Percentiles rank a stretch among this genome's conserved stretches.
These are phyloP conservation scores for Curvularia eragrostidis DNA, from an alignment of 2,329 filamentous ascomycete species.

Conservation along the genomic window DNA sequence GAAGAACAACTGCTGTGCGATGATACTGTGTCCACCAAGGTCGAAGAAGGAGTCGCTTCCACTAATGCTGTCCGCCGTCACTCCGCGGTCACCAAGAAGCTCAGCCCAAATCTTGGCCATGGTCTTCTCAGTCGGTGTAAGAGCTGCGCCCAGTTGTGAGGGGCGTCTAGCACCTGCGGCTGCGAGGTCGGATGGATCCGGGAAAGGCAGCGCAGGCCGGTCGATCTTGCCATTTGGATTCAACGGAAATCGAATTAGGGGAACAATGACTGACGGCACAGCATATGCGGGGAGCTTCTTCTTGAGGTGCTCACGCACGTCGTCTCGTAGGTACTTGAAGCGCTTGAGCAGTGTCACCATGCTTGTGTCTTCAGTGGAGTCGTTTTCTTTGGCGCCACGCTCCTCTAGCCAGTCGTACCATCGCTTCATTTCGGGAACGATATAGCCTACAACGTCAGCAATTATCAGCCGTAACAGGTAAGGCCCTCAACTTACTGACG, in stretches of 20 bases:
- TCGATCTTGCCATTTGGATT: constrained; percentile 74
- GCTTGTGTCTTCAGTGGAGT: constrained; percentile 53
- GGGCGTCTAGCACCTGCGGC: constrained; percentile 60
- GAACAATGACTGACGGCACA: constrained; percentile 76
- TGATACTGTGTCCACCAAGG: constrained; percentile 78
- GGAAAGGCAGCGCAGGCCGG: constrained; percentile 80
- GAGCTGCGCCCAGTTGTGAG: constrained; percentile 54
- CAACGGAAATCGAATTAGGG: constrained; percentile 74
- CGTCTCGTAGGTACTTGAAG: constrained; percentile 66
- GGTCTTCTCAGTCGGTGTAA: constrained; percentile 66
- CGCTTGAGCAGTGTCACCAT: constrained; percentile 65
- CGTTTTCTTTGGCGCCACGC: constrained; percentile 48
- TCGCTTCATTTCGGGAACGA: constrained; percentile 79
- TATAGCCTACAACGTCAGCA: constrained; percentile 60
- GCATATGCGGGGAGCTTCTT: constrained; percentile 76
- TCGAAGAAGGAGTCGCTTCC: constrained; percentile 76
- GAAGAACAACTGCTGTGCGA: constrained; percentile 82
- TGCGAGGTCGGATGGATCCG: constrained; percentile 71
- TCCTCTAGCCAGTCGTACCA: constrained; percentile 73
- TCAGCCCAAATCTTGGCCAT: constrained; percentile 77
- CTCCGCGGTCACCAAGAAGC: constrained; percentile 65
- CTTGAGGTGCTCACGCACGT: constrained; percentile 72
- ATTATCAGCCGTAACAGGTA: neutral
- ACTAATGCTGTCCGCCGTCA: constrained; percentile 72
- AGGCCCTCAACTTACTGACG: constrained; percentile 64